phyloP scores from a whole-genome alignment of 1,284 basidiomycete species.

The Boletus smithii region DNA sequence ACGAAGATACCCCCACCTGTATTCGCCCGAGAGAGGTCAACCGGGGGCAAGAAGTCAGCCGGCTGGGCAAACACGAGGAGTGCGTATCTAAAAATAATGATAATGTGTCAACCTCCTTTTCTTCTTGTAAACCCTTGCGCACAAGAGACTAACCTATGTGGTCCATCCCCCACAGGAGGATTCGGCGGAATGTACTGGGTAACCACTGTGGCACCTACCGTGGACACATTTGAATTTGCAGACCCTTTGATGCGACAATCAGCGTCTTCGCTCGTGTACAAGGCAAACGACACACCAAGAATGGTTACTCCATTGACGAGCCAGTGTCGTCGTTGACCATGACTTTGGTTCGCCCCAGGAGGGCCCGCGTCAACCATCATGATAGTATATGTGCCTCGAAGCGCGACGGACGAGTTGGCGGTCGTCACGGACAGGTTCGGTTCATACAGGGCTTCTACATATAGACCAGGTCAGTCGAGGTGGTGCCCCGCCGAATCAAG shows the following conservation, averaged over 20 bases:
- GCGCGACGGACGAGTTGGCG: constrained; percentile 42
- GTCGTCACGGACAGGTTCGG: constrained; percentile 50
- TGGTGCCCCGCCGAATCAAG: background rate
- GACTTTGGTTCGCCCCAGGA: constrained; percentile 52
- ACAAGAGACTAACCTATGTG: constrained; percentile 53
- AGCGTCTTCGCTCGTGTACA: background rate
- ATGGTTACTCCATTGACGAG: constrained; percentile 67
- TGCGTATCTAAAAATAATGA: constrained; percentile 60
- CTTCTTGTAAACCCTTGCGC: background rate
- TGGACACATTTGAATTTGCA: constrained; percentile 45
- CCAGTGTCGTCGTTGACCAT: constrained; percentile 74
- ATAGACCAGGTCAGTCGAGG: background rate
- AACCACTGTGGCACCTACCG: constrained; percentile 49
- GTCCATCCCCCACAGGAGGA: constrained; percentile 62
- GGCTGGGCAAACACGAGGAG: constrained; percentile 65
- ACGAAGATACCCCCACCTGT: constrained; percentile 51
- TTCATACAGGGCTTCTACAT: constrained; percentile 49
- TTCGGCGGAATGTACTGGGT: constrained; percentile 74
- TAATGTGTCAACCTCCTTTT: background rate
- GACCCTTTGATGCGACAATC: constrained; percentile 6
- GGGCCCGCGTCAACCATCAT: constrained; percentile 68
- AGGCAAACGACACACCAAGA: constrained; percentile 31
- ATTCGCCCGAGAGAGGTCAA: constrained; percentile 49
- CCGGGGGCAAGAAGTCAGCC: constrained; percentile 57
- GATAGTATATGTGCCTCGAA: constrained; percentile 57